Percentiles rank a stretch among this genome's conserved stretches.
Conservation (phyloP, 73 alveolate genomes). For the Effrenium voratum region DNA sequence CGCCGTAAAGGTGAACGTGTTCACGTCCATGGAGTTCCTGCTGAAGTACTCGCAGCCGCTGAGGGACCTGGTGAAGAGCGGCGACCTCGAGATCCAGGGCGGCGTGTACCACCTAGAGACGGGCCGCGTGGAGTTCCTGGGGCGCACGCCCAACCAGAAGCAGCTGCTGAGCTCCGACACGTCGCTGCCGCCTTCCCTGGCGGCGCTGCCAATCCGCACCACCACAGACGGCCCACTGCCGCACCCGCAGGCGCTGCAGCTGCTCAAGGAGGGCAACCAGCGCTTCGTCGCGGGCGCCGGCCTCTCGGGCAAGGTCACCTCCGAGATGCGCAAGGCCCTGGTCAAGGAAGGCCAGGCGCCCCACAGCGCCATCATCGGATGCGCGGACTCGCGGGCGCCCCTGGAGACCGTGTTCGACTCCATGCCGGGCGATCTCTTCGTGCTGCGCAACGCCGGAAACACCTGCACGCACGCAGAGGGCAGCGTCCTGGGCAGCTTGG, state of each 20-base stretch:
- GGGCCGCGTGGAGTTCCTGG: slow-evolving; percentile 8
- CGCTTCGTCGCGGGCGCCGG: slow-evolving; percentile 8
- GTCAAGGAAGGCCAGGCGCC: slow-evolving; percentile 86
- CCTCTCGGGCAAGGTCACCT: neutral
- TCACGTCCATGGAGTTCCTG: slow-evolving; percentile 44
- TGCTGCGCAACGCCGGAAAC: slow-evolving; percentile 79
- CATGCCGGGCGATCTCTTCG: slow-evolving; percentile 80
- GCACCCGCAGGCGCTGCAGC: too few species aligned
- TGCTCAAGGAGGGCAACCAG: too few species aligned
- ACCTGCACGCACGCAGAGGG: slow-evolving; percentile 86
- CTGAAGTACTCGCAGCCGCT: slow-evolving; percentile 28
- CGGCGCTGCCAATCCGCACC: slow-evolving; percentile 15
- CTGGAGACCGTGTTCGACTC: slow-evolving; percentile 52
- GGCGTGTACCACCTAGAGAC: slow-evolving; percentile 4
- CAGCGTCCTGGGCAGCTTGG: slow-evolving; percentile 1
- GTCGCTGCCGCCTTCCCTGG: slow-evolving; percentile 18
- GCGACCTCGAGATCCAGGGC: slow-evolving; percentile 4
- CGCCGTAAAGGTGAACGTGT: slow-evolving; percentile 44
- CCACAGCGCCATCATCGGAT: slow-evolving; percentile 53
- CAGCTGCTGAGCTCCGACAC: neutral
- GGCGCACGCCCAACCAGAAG: neutral
- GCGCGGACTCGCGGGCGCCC: slow-evolving; percentile 84
- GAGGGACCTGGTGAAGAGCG: slow-evolving; percentile 39
- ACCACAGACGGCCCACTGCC: too few species aligned
- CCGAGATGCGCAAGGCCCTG: slow-evolving; percentile 46